Conservation (phyloP, 768 basidiomycete genomes). For the Leccinum olivaceopallidum region DNA sequence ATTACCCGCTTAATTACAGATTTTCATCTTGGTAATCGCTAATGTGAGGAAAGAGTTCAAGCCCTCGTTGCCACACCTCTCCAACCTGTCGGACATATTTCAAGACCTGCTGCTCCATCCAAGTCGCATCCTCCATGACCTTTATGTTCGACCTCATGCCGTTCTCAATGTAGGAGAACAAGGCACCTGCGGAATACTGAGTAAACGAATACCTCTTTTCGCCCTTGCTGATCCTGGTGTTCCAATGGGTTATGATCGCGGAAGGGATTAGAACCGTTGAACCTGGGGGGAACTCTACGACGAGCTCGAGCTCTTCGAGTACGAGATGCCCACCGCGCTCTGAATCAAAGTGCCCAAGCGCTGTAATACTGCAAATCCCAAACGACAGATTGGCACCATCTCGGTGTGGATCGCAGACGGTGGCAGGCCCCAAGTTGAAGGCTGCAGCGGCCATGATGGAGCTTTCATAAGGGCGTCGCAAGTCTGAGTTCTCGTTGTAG, state of each 20-base stretch:
- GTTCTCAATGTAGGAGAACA: constrained; percentile 11
- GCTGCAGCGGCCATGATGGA: neutral
- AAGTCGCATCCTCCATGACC: neutral
- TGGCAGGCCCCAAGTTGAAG: constrained; percentile 3
- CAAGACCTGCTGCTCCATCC: neutral
- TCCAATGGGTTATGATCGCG: neutral
- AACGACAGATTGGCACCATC: constrained; percentile 9
- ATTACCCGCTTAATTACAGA: too few species aligned
- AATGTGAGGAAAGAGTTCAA: neutral
- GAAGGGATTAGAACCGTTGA: constrained; percentile 1
- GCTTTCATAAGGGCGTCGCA: neutral
- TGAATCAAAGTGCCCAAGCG: neutral
- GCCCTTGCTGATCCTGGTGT: neutral
- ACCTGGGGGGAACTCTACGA: neutral
- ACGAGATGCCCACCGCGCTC: neutral
- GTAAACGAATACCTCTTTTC: constrained; percentile 9
- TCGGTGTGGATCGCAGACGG: neutral
- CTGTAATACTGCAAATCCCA: constrained; percentile 5
- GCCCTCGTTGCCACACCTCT: neutral
- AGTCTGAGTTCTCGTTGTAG: too few species aligned
- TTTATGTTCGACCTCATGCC: constrained; percentile 1
- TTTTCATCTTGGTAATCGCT: neutral
- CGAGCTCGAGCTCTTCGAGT: neutral
- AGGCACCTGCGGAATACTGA: neutral
- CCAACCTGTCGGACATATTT: neutral